These are phyloP conservation scores for Centrapalus pauciflorus DNA, from an alignment of 129 eudicot genomes.

Conservation along the genomic window DNA sequence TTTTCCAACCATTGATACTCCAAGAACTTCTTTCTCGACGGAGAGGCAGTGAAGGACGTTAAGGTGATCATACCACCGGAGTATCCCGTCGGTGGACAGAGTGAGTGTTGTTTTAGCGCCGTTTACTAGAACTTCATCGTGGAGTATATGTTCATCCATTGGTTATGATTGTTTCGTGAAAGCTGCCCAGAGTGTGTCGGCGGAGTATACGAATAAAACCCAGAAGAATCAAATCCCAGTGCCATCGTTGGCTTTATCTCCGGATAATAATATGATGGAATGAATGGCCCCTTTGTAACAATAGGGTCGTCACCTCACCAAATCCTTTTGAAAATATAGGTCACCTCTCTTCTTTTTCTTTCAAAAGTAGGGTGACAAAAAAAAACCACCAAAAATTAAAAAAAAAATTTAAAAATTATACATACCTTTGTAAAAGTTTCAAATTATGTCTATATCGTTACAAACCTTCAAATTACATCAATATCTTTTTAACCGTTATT, in stretches of 20 bases:
- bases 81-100: conserved; percentile 48
- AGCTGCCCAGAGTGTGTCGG: background rate
- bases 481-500: too few species aligned
- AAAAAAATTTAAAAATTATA: too few species aligned
- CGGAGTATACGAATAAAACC: conserved; percentile 7
- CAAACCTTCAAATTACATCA: too few species aligned
- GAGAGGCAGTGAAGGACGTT: conserved; percentile 30
- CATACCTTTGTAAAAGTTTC: too few species aligned
- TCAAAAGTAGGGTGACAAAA: too few species aligned
- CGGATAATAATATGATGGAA: too few species aligned
- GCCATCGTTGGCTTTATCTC: background rate
- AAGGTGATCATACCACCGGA: conserved; percentile 46
- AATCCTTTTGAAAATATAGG: too few species aligned
- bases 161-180: background rate
- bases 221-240: background rate
- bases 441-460: too few species aligned
- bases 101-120: conserved; percentile 42
- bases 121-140: conserved; percentile 42
- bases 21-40: conserved; percentile 63
- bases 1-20: conserved; percentile 41
- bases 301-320: too few species aligned
- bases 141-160: conserved; percentile 26
- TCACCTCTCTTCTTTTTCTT: too few species aligned
- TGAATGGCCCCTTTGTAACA: too few species aligned
- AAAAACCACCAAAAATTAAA: too few species aligned